A percentile compares a stretch with the other conserved stretches of the same genome.
These are phyloP conservation scores for Fusarium sp. DNA, from an alignment of 2,329 filamentous ascomycete species.

Conservation along the genomic window DNA sequence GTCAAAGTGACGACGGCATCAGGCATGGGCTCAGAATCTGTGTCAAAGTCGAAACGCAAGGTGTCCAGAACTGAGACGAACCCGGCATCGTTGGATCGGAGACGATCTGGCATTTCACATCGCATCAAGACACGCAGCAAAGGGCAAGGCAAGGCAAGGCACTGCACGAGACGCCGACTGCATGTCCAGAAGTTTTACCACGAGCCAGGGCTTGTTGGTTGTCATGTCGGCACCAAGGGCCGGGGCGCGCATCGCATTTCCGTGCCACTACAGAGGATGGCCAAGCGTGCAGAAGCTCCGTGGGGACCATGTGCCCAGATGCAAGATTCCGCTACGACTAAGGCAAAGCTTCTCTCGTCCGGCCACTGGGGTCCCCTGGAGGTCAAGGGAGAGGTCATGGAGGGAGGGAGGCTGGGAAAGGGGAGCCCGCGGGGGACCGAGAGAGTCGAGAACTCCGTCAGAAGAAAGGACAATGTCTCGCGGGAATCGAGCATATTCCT, in stretches of 20 bases:
- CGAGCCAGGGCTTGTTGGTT: constrained; percentile 9
- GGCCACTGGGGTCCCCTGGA: constrained; percentile 23
- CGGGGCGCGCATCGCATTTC: constrained; percentile 29
- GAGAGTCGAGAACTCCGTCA: constrained; percentile 5
- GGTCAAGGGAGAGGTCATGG: constrained; percentile 13
- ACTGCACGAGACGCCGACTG: constrained; percentile 14
- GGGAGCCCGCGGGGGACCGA: not conserved
- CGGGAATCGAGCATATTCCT: constrained; percentile 17
- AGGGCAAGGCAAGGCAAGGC: not conserved
- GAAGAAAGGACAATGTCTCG: not conserved
- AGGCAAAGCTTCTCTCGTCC: constrained; percentile 31
- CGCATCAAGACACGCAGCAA: constrained; percentile 20
- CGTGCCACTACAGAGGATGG: constrained; percentile 33
- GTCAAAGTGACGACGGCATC: not conserved
- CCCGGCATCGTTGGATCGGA: not conserved
- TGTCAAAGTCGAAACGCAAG: not conserved
- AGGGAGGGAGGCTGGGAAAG: constrained; percentile 21
- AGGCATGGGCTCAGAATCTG: not conserved
- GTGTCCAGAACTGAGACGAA: not conserved
- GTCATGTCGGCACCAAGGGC: constrained; percentile 15
- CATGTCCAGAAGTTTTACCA: constrained; percentile 32
- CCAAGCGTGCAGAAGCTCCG: constrained; percentile 33
- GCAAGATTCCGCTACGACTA: constrained; percentile 47
- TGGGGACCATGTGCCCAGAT: constrained; percentile 36
- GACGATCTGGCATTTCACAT: constrained; percentile 26